Base-by-base conservation (phyloP, 2,329 filamentous ascomycete genomes). In the Aspergillus sp. region DNA sequence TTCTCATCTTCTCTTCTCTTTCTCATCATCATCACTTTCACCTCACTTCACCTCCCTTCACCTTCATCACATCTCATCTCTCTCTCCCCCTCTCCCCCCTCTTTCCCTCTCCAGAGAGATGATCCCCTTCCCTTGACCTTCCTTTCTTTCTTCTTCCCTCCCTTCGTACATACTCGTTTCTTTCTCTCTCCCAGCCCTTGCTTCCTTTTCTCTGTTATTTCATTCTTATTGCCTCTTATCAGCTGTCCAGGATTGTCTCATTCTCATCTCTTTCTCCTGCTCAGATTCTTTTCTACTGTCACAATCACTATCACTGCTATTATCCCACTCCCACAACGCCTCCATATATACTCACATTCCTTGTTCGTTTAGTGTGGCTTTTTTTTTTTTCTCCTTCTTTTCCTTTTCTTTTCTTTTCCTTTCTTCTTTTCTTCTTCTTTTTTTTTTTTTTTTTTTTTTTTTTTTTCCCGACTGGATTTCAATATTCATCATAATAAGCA, bases 361-460 rank as follows among this genome's bases (percentile, higher is more conserved):
- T 19, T 19, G 19, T 19, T 19, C 19, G 2, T 19, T 19, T 19
- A 19, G 19, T 19, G 19, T 19, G 19, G 19, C 44, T 45, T 40
- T 45, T 27, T 45, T 40, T 45, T 27, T 49, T 41, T 12, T 12
- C 48, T 27, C 43, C 35, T 29, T 50, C 43, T 28, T 35, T 36
- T 41, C 29, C 43, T 19, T 45, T 51, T 42, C 12, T 42, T 43
- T 26, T 39, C 12, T 36, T 19, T 36, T 12, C 12, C n/a, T 36
- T n/a, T 36, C 34, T n/a, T 32, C 30, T 6, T 32, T 9, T 6
- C 2, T 32, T 41, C 41, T 8, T 48, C 42, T 52, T 52, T 26
- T 43, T 52, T 36, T 49, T 50, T 45, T 49, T 47, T 32, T 47
- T 48, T 51, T 36, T 53, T 49, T 52, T 48, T 53, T 47, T 52